Evolutionary conservation across 192 early-diverging fungal genomes (phyloP).

Genomic region (Coemansia sp.): DNA sequence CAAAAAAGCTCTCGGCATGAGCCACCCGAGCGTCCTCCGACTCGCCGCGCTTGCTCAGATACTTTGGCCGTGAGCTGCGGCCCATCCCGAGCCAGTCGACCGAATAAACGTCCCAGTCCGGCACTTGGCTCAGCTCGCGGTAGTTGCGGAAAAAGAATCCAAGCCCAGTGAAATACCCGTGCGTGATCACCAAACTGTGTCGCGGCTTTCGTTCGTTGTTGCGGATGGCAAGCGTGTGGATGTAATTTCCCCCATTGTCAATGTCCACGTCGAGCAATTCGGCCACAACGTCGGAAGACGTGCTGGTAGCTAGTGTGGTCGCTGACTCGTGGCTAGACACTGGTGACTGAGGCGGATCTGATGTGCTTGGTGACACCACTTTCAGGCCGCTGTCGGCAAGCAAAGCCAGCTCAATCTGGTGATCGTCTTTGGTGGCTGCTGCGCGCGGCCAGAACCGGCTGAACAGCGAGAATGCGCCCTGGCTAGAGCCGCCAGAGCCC

Average conservation of each 20-base stretch:
- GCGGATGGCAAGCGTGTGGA: slow-evolving; percentile 50
- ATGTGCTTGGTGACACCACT: slow-evolving; percentile 1
- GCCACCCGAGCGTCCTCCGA: slow-evolving; percentile 56
- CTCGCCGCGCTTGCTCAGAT: slow-evolving; percentile 47
- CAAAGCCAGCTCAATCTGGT: slow-evolving; percentile 25
- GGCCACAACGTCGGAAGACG: slow-evolving; percentile 6
- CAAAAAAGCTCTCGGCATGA: slow-evolving; percentile 78
- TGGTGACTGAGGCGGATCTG: background rate
- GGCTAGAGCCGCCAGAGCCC: background rate
- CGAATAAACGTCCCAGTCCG: slow-evolving; percentile 43
- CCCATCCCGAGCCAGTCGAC: slow-evolving; percentile 98
- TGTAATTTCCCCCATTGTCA: slow-evolving; percentile 42
- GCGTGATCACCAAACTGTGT: slow-evolving; percentile 51
- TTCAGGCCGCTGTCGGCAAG: slow-evolving; percentile 32
- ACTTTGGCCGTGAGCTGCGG: slow-evolving; percentile 74
- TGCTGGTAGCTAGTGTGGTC: slow-evolving; percentile 1
- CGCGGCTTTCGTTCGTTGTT: slow-evolving; percentile 1
- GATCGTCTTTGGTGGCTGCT: slow-evolving; percentile 17
- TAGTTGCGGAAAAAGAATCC: slow-evolving; percentile 56
- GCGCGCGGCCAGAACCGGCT: slow-evolving; percentile 18
- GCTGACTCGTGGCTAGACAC: background rate
- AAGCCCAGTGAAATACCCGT: slow-evolving; percentile 54
- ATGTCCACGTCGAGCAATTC: slow-evolving; percentile 45
- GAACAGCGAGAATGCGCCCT: slow-evolving; percentile 11
- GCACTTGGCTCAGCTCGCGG: slow-evolving; percentile 37